Evolutionary conservation across 2,329 filamentous ascomycete species (phyloP), one percentile per base, ranked within the genome.

Genomic region (Colletotrichum godetiae): DNA sequence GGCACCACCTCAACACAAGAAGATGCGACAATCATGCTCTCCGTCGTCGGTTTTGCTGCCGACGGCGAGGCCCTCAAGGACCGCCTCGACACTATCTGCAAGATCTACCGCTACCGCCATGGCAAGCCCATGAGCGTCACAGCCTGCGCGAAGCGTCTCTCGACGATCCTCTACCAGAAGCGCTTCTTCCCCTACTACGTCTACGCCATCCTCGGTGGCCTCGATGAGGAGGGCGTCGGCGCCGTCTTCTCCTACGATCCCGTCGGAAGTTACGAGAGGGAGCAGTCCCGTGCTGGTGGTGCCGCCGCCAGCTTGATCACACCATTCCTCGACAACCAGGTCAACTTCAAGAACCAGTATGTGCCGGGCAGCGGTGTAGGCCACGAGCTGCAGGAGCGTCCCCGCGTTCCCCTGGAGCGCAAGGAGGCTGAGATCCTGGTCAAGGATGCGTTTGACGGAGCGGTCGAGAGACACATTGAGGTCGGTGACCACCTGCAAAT

Each of bases 131-230:
- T 99, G 93, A 93, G 91, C 76, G 93, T 98, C 80, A 93, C 94
- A 80, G 97, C 97, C 61, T 98, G 96, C 85, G 97, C 97, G 68
- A 96, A 98, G 86, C 92, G 96, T 69, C 89, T 99, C 74, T 96
- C 94, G 53, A 98, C 97, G 59, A 97, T 99, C 77, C 92, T 99
- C 70, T 99, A 99, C 88, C 89, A 92, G 84, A 98, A 98, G 88
- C 94, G 97, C 61, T 99, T 99, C 88, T 99, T 99, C 88, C 97
- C 97, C 27, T 99, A 98, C 90, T 99, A 99, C 84, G 94, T 97
- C 72, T 92, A 96, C 80, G 96, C 96, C 37, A 98, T 99, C 82
- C 88, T 99, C 59, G 97, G 94, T 59, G 97, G 97, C 24, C 86
- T 99, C 75, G 97, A 99, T 79, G 97, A 98, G 86, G 92, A 98